Percentiles rank a stretch among this genome's conserved stretches.
Evolutionary conservation across 1,284 basidiomycete genomes (phyloP).

Genomic region (Meripilus lineatus): DNA sequence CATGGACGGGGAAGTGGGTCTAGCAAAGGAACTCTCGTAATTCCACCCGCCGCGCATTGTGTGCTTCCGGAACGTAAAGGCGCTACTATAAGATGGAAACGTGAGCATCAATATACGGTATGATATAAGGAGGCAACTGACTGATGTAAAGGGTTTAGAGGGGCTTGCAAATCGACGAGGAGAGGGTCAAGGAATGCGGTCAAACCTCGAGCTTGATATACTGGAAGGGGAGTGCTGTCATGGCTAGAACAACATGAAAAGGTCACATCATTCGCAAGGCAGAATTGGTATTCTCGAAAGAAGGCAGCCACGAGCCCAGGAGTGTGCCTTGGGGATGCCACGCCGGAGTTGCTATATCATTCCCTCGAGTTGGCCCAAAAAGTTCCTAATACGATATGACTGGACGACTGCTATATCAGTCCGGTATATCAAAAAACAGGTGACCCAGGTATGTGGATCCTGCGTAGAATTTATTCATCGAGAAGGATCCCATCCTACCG

Average conservation of each 20-base stretch:
- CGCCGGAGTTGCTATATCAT: constrained; percentile 12
- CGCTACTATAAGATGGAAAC: constrained; percentile 3
- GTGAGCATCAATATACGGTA: not conserved
- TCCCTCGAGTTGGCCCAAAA: constrained; percentile 8
- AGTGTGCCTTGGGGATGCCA: constrained; percentile 24
- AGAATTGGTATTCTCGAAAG: constrained; percentile 19
- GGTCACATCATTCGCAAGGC: constrained; percentile 21
- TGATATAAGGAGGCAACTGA: not conserved
- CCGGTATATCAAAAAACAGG: constrained; percentile 16
- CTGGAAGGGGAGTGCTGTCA: constrained; percentile 22
- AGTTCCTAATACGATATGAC: constrained; percentile 13
- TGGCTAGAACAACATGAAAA: constrained; percentile 22
- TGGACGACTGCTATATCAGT: constrained; percentile 18
- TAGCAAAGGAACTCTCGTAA: constrained; percentile 11
- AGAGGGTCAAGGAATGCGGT: constrained; percentile 6
- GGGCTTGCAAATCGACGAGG: not conserved
- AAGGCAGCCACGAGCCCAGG: constrained; percentile 23
- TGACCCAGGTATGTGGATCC: constrained; percentile 18
- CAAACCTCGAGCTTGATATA: constrained; percentile 16
- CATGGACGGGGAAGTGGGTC: constrained; percentile 14
- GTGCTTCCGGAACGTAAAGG: constrained; percentile 5
- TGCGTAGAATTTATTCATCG: constrained; percentile 10
- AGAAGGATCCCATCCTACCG: constrained; percentile 2
- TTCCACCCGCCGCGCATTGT: constrained; percentile 17
- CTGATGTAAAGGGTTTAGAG: constrained; percentile 3